Conservation (phyloP, 1,284 basidiomycete species). For the Sutorius eximius region DNA sequence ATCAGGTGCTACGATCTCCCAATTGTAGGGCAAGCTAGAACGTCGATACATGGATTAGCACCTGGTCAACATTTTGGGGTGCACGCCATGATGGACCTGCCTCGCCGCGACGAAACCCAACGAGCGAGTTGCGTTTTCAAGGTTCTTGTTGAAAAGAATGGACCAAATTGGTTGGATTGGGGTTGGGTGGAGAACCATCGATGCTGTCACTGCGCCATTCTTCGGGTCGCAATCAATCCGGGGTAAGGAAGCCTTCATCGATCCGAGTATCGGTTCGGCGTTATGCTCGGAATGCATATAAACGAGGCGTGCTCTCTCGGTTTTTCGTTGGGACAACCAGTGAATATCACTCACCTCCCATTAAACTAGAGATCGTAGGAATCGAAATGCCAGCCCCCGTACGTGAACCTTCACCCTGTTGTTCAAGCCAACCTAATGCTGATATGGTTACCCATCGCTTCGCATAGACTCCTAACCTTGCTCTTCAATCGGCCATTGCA, state of each 20-base stretch:
- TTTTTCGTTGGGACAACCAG: background rate
- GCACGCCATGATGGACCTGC: no score
- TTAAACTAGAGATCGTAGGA: no score
- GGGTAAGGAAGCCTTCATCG: background rate
- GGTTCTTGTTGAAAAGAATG: background rate
- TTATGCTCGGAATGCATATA: background rate
- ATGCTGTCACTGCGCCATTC: background rate
- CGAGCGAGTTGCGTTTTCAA: background rate
- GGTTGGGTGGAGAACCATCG: background rate
- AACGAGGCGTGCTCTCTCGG: background rate
- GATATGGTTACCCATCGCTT: no score
- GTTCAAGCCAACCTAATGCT: no score
- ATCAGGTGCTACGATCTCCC: no score
- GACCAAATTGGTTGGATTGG: background rate
- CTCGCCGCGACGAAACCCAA: background rate
- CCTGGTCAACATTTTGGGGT: no score
- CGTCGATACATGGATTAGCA: no score
- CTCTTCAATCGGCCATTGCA: no score
- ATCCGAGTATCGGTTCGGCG: background rate
- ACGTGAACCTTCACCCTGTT: no score
- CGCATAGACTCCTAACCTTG: no score
- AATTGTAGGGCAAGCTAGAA: no score
- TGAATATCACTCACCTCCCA: background rate
- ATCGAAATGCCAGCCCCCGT: no score
- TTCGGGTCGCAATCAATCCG: background rate